phyloP scores from a whole-genome alignment of 768 basidiomycete genomes.

The Tylopilus sp. region DNA sequence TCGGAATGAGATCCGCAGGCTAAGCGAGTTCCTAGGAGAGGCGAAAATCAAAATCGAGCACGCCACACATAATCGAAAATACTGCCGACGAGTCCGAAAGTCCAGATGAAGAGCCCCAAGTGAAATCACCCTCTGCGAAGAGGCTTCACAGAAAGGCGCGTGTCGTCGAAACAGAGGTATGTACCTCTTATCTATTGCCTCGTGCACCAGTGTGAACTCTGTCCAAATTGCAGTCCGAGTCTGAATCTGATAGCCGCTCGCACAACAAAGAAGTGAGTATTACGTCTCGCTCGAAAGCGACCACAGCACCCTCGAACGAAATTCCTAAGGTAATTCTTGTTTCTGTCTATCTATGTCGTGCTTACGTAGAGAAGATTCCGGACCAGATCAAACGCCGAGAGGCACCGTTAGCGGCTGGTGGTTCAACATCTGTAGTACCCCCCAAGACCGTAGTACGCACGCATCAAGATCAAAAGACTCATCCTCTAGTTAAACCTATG shows the following conservation, averaged over 20 bases:
- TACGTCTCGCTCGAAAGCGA: conserved; percentile 1
- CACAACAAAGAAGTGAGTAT: not conserved
- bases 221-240: conserved; percentile 14
- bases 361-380: conserved; percentile 5
- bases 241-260: conserved; percentile 6
- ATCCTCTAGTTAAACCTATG: conserved; percentile 34
- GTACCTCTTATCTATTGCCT: not conserved
- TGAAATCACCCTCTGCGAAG: not conserved
- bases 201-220: not conserved
- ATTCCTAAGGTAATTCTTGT: conserved; percentile 10
- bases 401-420: not conserved
- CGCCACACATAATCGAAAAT: conserved; percentile 7
- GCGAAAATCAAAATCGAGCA: conserved; percentile 11
- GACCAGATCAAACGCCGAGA: conserved; percentile 9
- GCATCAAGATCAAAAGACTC: conserved; percentile 28
- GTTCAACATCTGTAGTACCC: conserved; percentile 5
- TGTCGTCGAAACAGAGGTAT: conserved; percentile 13
- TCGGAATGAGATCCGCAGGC: not conserved
- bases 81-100: conserved; percentile 6
- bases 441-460: conserved; percentile 23
- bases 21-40: conserved; percentile 14
- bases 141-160: conserved; percentile 3
- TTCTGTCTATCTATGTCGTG: not conserved
- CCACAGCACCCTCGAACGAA: not conserved
- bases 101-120: conserved; percentile 2